Conservation (phyloP, 2,329 filamentous ascomycete species). For the Fusarium humuli region DNA sequence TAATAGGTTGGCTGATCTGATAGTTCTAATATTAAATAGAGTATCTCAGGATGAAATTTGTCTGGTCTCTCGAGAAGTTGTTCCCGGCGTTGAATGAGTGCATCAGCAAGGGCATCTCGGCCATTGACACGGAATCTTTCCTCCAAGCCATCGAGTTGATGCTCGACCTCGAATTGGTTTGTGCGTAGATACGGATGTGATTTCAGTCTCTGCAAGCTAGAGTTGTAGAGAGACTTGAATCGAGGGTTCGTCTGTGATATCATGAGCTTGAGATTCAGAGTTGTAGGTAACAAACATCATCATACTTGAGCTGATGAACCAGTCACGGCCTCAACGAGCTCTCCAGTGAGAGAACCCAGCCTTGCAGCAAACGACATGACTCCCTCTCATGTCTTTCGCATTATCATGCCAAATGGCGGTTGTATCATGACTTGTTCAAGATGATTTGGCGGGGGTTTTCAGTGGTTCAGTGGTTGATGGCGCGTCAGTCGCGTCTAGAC, state of each 20-base stretch:
- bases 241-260: constrained; percentile 46
- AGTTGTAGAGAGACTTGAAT: constrained; percentile 61
- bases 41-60: constrained; percentile 81
- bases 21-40: constrained; percentile 82
- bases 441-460: constrained; percentile 26
- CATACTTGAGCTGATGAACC: constrained; percentile 65
- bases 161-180: constrained; percentile 79
- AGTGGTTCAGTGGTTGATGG: constrained; percentile 26
- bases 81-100: constrained; percentile 69
- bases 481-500: constrained; percentile 44
- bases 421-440: constrained; percentile 32
- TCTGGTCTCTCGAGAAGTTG: constrained; percentile 65
- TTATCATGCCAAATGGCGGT: constrained; percentile 23
- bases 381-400: constrained; percentile 28
- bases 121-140: constrained; percentile 88
- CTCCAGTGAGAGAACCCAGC: constrained; percentile 73
- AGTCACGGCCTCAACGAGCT: constrained; percentile 75
- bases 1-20: constrained; percentile 83
- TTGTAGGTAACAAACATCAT: neutral
- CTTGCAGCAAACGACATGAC: constrained; percentile 78
- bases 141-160: constrained; percentile 76
- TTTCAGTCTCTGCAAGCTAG: constrained; percentile 63
- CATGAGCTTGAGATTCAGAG: constrained; percentile 17
- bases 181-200: constrained; percentile 71
- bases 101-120: constrained; percentile 82